These are phyloP conservation scores for Hypholoma fasciculare DNA, from an alignment of 768 basidiomycete species.

Conservation along the genomic window DNA sequence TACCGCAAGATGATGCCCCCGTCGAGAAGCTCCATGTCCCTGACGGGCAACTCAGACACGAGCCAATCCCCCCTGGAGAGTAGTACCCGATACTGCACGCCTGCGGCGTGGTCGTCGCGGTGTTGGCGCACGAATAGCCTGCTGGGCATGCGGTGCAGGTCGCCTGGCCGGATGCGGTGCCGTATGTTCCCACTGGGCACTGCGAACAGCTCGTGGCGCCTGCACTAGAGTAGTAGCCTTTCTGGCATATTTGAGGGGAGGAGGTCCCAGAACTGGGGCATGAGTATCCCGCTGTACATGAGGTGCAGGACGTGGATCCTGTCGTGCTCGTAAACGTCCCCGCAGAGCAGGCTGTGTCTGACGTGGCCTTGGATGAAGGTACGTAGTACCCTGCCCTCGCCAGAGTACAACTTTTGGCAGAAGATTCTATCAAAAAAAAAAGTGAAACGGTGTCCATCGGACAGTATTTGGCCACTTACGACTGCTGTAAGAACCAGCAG, in stretches of 20 bases:
- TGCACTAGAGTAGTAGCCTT: background rate
- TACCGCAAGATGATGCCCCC: background rate
- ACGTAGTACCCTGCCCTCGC: conserved; percentile 24
- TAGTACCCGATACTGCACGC: background rate
- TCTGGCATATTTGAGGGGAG: background rate
- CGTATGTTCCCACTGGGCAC: background rate
- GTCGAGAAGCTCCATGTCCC: background rate
- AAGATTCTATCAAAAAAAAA: conserved; percentile 7
- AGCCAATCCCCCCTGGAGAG: background rate
- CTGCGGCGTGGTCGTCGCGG: background rate
- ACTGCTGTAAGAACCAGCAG: conserved; percentile 19
- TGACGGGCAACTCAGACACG: background rate
- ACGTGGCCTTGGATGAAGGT: conserved; percentile 12
- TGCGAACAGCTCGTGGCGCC: background rate
- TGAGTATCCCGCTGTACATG: conserved; percentile 17
- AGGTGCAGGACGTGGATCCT: background rate
- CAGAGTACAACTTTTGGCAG: conserved; percentile 10
- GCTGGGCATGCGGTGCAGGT: conserved; percentile 15
- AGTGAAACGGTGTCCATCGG: background rate
- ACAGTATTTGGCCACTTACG: conserved; percentile 1
- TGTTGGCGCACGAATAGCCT: background rate
- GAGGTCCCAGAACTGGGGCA: background rate
- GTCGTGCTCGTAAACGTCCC: conserved; percentile 7
- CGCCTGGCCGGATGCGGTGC: conserved; percentile 8
- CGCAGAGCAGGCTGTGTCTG: conserved; percentile 14